Conservation (phyloP, 345 rosid genomes). For the Trapa bicornis region DNA sequence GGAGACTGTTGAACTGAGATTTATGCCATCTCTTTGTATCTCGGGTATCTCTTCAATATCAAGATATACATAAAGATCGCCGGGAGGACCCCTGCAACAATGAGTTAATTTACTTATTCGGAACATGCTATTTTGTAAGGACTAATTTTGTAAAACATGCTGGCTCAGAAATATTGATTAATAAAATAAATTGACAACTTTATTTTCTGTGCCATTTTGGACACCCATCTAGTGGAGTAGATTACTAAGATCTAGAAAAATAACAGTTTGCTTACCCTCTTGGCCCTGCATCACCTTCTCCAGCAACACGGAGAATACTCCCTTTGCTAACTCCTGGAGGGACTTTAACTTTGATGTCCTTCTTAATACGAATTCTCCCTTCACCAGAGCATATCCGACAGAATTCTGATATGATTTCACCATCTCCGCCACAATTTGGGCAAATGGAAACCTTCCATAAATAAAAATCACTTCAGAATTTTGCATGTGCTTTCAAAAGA, state of each 20-base stretch:
- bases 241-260: background rate
- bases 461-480: background rate
- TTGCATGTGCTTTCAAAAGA: background rate
- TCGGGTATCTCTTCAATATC: constrained; percentile 70
- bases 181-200: background rate
- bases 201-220: background rate
- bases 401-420: constrained; percentile 74
- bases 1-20: constrained; percentile 61
- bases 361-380: constrained; percentile 64
- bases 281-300: constrained; percentile 95
- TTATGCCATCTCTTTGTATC: constrained; percentile 89
- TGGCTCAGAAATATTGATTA: background rate
- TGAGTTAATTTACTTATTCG: constrained; percentile 3
- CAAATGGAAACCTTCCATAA: constrained; percentile 66
- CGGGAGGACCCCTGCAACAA: constrained; percentile 68
- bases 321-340: constrained; percentile 88
- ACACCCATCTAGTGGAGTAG: background rate
- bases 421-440: constrained; percentile 86
- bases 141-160: background rate
- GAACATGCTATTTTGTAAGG: background rate
- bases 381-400: constrained; percentile 88
- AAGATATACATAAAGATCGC: constrained; percentile 85
- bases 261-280: constrained; percentile 49
- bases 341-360: constrained; percentile 77
- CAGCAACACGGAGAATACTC: constrained; percentile 81